Percentiles rank a stretch among this genome's conserved stretches.
phyloP scores from a whole-genome alignment of 2,329 filamentous ascomycete species.

The Cordyceps farinosa region DNA sequence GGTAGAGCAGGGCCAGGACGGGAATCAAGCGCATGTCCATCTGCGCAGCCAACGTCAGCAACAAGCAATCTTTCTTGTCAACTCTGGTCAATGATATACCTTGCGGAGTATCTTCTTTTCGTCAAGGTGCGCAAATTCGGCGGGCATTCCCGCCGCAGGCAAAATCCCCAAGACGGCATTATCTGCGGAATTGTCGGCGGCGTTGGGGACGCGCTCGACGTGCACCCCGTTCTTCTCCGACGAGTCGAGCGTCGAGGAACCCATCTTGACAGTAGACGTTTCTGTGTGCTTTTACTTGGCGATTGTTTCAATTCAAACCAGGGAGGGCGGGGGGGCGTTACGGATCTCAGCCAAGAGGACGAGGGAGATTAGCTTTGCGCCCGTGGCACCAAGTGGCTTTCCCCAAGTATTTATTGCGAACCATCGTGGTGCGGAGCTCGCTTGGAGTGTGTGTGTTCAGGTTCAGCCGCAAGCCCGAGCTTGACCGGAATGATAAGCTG shows the following conservation, averaged over 20 bases:
- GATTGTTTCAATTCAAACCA: background rate
- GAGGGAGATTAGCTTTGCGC: background rate
- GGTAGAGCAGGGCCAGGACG: conserved; percentile 59
- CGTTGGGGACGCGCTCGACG: conserved; percentile 7
- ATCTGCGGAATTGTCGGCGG: background rate
- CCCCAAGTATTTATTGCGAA: background rate
- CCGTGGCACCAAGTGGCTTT: background rate
- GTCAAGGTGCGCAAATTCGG: conserved; percentile 36
- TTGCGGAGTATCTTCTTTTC: conserved; percentile 53
- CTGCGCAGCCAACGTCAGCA: conserved; percentile 23
- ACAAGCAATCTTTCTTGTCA: no score
- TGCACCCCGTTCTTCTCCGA: conserved; percentile 7
- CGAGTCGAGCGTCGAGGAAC: background rate
- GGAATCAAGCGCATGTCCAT: conserved; percentile 47
- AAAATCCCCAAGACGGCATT: background rate
- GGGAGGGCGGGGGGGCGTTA: no score
- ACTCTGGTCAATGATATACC: conserved; percentile 23
- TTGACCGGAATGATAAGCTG: background rate
- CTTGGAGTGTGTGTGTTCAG: background rate
- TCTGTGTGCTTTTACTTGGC: background rate
- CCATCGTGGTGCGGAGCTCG: background rate
- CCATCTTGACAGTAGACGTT: background rate
- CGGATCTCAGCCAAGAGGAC: background rate
- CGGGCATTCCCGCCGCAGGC: background rate
- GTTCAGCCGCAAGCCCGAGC: background rate